Percentiles rank a stretch among this genome's conserved stretches.
phyloP scores from a whole-genome alignment of 164 flowering plant species.

The Taxillus chinensis region DNA sequence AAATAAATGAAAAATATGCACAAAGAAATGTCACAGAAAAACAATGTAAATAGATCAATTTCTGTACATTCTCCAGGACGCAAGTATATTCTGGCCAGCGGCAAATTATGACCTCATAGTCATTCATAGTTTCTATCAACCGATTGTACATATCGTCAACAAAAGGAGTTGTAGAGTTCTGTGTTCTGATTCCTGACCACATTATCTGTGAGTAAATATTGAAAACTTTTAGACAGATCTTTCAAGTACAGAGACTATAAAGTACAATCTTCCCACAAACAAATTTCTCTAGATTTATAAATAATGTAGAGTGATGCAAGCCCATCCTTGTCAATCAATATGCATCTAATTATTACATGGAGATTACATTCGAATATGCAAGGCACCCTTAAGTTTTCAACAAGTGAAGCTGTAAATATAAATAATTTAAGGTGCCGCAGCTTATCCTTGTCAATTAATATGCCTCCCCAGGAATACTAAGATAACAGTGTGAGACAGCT shows the following conservation, averaged over 20 bases:
- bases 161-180: conserved; percentile 88
- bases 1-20: background rate
- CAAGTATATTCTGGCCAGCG: conserved; percentile 96
- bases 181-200: conserved; percentile 91
- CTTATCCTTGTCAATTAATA: background rate
- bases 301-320: too few relatives aligned
- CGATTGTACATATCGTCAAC: conserved; percentile 89
- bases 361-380: too few relatives aligned
- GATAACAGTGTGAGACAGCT: background rate
- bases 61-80: conserved; percentile 70
- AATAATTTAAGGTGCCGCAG: background rate
- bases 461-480: background rate
- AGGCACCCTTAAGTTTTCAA: too few relatives aligned
- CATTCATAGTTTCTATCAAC: conserved; percentile 60
- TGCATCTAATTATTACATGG: too few relatives aligned
- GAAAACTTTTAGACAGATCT: background rate
- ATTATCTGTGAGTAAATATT: conserved; percentile 50
- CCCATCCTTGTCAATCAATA: too few relatives aligned
- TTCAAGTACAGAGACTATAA: background rate
- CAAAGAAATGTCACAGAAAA: too few relatives aligned
- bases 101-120: conserved; percentile 72
- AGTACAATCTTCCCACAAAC: background rate
- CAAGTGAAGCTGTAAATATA: too few relatives aligned
- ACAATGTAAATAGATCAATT: too few relatives aligned
- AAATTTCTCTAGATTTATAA: too few relatives aligned